phyloP scores from a whole-genome alignment of 805 yeast species.

The Starmerella bombicola region DNA sequence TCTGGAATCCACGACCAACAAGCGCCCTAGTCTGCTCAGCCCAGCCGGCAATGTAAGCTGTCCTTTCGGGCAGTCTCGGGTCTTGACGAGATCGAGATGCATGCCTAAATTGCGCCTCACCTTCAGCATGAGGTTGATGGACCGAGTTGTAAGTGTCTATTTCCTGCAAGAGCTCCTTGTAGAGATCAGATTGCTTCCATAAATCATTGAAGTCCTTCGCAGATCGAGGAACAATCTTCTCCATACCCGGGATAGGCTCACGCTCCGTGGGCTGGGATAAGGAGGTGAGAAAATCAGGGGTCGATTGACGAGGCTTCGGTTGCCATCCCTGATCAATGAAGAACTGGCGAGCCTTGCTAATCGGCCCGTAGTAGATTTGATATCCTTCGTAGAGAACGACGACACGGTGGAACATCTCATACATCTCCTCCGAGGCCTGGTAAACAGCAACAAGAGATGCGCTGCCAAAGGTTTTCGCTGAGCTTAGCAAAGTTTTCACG shows the following conservation, averaged over 20 bases:
- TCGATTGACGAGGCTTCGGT: constrained; percentile 53
- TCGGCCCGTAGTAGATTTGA: constrained; percentile 56
- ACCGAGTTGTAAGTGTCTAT: constrained; percentile 35
- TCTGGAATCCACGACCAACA: constrained; percentile 42
- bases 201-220: constrained; percentile 48
- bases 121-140: constrained; percentile 23
- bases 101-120: constrained; percentile 30
- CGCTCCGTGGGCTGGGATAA: constrained; percentile 58
- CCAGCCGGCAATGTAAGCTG: constrained; percentile 37
- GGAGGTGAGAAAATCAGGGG: constrained; percentile 61
- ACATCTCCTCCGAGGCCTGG: constrained; percentile 57
- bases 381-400: constrained; percentile 46
- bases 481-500: constrained; percentile 49
- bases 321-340: constrained; percentile 53
- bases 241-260: constrained; percentile 37
- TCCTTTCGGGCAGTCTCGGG: constrained; percentile 30
- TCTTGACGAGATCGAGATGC: constrained; percentile 33
- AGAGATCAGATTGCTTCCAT: constrained; percentile 46
- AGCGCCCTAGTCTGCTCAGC: constrained; percentile 40
- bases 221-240: constrained; percentile 43
- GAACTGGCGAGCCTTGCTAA: constrained; percentile 40
- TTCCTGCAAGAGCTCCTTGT: constrained; percentile 32
- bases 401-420: constrained; percentile 51
- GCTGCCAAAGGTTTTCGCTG: constrained; percentile 42
- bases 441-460: constrained; percentile 57